A percentile compares a stretch with the other conserved stretches of the same genome.
Conservation (phyloP, 2,329 filamentous ascomycete species). For the Botrytis medusae region DNA sequence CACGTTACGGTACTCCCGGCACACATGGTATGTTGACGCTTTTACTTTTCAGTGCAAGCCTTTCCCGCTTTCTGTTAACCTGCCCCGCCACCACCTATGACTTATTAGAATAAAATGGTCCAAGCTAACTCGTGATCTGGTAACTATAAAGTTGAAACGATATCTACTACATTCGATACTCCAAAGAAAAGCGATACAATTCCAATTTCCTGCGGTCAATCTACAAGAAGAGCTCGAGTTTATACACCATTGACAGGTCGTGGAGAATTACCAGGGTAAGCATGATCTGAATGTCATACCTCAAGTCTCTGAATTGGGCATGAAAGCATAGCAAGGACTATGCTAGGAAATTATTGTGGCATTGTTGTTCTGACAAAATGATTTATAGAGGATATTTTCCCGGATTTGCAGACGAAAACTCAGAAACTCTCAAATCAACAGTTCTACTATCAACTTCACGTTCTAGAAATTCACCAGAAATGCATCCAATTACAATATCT, state of each 20-base stretch:
- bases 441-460: constrained; percentile 20
- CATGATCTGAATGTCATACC: constrained; percentile 26
- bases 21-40: constrained; percentile 26
- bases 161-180: constrained; percentile 22
- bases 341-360: background rate
- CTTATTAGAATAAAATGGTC: background rate
- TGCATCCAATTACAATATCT: constrained; percentile 12
- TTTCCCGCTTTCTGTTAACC: constrained; percentile 4
- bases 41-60: constrained; percentile 6
- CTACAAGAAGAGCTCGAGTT: constrained; percentile 47
- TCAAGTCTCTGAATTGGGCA: background rate
- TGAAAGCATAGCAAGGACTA: background rate
- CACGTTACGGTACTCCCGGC: constrained; percentile 21
- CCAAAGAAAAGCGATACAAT: constrained; percentile 50
- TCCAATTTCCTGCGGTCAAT: constrained; percentile 53
- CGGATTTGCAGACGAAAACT: constrained; percentile 52
- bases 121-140: constrained; percentile 10
- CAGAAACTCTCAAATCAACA: constrained; percentile 41
- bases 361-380: constrained; percentile 16
- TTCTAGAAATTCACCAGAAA: constrained; percentile 41
- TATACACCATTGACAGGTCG: constrained; percentile 51
- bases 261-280: constrained; percentile 60
- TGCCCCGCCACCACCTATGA: constrained; percentile 18
- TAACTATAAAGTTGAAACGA: constrained; percentile 23
- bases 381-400: constrained; percentile 58